phyloP scores from a whole-genome alignment of 2,329 filamentous ascomycete species.

The Pseudocercospora pini-densiflorae region DNA sequence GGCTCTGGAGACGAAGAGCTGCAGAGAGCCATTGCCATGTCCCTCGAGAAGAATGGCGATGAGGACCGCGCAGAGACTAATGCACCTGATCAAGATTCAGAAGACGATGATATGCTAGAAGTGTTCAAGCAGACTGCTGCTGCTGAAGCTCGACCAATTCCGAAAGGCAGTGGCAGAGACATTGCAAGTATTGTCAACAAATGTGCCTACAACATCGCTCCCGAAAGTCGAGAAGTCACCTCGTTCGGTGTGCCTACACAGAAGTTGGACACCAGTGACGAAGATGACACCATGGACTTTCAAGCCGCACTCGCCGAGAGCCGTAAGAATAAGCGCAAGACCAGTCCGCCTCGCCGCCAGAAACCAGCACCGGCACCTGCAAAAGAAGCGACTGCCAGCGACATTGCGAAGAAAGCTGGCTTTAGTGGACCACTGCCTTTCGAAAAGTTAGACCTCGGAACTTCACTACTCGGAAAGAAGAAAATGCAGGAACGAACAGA shows the following conservation, averaged over 20 bases:
- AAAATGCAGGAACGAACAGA: constrained; percentile 58
- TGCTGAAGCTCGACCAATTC: constrained; percentile 49
- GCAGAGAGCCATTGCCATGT: constrained; percentile 81
- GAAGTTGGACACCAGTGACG: constrained; percentile 54
- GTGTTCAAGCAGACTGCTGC: constrained; percentile 52
- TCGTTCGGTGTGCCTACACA: constrained; percentile 39
- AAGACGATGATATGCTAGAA: constrained; percentile 49
- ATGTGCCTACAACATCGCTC: constrained; percentile 66
- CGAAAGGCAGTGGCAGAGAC: constrained; percentile 56
- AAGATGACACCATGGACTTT: constrained; percentile 79
- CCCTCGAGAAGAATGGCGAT: constrained; percentile 62
- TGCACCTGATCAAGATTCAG: constrained; percentile 5
- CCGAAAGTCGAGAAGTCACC: constrained; percentile 45
- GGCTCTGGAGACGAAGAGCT: constrained; percentile 70
- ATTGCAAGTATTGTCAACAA: constrained; percentile 78
- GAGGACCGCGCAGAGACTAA: constrained; percentile 28
- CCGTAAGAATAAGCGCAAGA: constrained; percentile 50
- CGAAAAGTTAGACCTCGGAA: constrained; percentile 75
- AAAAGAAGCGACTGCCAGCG: constrained; percentile 27
- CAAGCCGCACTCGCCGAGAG: constrained; percentile 75
- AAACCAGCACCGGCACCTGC: constrained; percentile 41
- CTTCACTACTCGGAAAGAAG: constrained; percentile 58
- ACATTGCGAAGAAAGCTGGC: constrained; percentile 55
- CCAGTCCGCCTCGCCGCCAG: constrained; percentile 25
- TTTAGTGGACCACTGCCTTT: constrained; percentile 88